phyloP scores from a whole-genome alignment of 2,329 filamentous ascomycete species.

The Biscogniauxia mediterranea region DNA sequence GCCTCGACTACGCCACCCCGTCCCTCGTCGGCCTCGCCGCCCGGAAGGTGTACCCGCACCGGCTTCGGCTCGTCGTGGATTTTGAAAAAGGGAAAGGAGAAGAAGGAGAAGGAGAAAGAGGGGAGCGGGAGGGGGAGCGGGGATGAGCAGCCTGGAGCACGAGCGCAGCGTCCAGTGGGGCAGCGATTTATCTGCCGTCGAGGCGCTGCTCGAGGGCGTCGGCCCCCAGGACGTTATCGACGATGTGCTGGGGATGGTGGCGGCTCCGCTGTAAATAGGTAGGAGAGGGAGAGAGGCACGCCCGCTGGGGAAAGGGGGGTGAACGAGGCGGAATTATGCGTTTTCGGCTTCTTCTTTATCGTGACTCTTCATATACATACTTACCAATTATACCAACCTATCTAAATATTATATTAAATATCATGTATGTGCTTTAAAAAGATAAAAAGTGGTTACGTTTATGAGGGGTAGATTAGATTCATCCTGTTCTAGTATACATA shows the following conservation, averaged over 20 bases:
- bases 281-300: background rate
- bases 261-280: constrained; percentile 46
- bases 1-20: constrained; percentile 77
- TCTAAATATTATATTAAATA: no score
- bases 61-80: constrained; percentile 62
- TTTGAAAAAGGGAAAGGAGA: no score
- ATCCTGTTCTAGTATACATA: no score
- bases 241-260: constrained; percentile 58
- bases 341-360: no score
- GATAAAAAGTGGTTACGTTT: no score
- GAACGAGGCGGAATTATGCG: background rate
- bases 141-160: constrained; percentile 40
- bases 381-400: no score
- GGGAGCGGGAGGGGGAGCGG: constrained; percentile 34
- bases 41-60: constrained; percentile 84
- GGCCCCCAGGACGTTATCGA: constrained; percentile 63
- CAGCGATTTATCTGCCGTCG: constrained; percentile 70
- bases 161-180: constrained; percentile 95
- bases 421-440: no score
- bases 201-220: constrained; percentile 61
- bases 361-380: no score
- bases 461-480: no score
- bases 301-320: background rate
- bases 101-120: no score
- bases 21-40: constrained; percentile 79